A percentile compares a stretch with the other conserved stretches of the same genome.
phyloP scores from a whole-genome alignment of 2,329 filamentous ascomycete species.

The Gremmenia infestans region DNA sequence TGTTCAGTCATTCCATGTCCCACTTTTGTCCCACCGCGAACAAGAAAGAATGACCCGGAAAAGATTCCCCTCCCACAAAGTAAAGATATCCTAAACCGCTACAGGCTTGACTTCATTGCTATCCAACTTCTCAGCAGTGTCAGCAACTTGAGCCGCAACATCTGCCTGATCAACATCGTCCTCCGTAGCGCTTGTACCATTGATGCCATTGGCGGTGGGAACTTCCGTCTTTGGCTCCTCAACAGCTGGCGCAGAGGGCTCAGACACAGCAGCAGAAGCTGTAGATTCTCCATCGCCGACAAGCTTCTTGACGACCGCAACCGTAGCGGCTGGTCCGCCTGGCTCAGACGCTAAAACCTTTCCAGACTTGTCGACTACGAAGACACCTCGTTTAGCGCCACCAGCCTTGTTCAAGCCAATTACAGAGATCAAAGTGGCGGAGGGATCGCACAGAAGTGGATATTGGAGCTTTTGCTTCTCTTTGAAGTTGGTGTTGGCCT shows the following conservation, averaged over 20 bases:
- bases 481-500: conserved; percentile 89
- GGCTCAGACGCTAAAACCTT: conserved; percentile 71
- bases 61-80: neutral
- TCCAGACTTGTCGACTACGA: conserved; percentile 76
- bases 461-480: conserved; percentile 88
- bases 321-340: conserved; percentile 72
- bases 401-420: conserved; percentile 86
- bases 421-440: conserved; percentile 68
- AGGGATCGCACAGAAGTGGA: conserved; percentile 78
- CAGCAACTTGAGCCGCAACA: conserved; percentile 38
- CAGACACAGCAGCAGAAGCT: conserved; percentile 1
- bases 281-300: conserved; percentile 41
- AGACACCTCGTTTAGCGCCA: conserved; percentile 81
- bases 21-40: neutral
- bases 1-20: neutral
- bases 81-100: conserved; percentile 3
- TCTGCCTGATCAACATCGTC: conserved; percentile 25
- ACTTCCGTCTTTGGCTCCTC: conserved; percentile 20
- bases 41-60: neutral
- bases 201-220: conserved; percentile 15
- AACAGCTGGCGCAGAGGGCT: conserved; percentile 2
- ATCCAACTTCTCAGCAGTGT: conserved; percentile 37
- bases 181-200: conserved; percentile 21
- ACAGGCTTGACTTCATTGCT: conserved; percentile 19
- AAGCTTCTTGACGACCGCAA: conserved; percentile 70